phyloP scores from a whole-genome alignment of 805 yeast genomes.

The Saccharomycopsis fermentans region DNA sequence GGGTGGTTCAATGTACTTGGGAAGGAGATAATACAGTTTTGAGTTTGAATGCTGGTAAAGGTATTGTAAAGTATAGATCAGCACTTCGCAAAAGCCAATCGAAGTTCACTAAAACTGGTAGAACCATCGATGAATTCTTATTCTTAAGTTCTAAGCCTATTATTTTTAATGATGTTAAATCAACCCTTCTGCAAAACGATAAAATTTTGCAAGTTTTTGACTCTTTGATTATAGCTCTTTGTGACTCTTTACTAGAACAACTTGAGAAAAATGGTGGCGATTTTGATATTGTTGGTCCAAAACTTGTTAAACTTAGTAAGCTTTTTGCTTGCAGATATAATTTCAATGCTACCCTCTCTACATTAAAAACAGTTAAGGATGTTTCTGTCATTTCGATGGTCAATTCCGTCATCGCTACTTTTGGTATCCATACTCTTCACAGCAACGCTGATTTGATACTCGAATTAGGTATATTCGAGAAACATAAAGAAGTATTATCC shows the following conservation, averaged over 20 bases:
- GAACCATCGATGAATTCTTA: neutral
- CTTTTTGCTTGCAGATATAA: neutral
- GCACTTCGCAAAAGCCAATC: constrained; percentile 29
- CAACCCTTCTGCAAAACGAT: neutral
- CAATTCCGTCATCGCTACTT: neutral
- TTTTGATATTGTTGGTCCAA: neutral
- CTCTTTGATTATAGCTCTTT: neutral
- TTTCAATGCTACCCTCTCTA: neutral
- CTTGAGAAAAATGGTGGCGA: neutral
- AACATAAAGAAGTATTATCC: constrained; percentile 27
- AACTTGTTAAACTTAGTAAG: neutral
- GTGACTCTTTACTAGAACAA: neutral
- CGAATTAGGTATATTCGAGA: constrained; percentile 23
- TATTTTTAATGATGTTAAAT: neutral
- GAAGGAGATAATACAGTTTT: constrained; percentile 92
- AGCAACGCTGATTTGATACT: neutral
- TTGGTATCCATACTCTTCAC: constrained; percentile 1
- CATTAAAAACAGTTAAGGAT: neutral
- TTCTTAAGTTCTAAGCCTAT: neutral
- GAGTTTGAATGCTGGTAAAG: constrained; percentile 76
- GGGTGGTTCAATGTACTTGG: constrained; percentile 99
- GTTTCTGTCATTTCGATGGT: neutral
- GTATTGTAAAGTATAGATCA: constrained; percentile 37
- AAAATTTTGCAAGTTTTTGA: neutral
- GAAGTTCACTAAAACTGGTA: constrained; percentile 1